Evolutionary conservation across 805 yeast genomes (phyloP), one percentile per base, ranked within the genome.

Genomic region (Nakazawaea siamensis): DNA sequence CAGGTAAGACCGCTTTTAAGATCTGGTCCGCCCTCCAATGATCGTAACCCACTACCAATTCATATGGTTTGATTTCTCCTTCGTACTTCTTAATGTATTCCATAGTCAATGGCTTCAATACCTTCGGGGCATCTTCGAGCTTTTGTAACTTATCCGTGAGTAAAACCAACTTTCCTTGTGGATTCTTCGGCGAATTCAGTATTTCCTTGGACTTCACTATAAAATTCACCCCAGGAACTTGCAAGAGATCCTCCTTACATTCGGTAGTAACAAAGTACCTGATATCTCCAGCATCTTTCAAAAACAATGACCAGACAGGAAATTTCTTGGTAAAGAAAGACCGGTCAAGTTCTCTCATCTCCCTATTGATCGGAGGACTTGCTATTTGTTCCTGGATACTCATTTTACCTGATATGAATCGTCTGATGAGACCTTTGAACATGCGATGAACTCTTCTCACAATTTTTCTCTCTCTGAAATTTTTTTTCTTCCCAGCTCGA

Each of bases 21-120:
- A 92, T 80, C 46, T 92, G 96, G 37, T 94, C 98, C 0, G 88
- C 68, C 45, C 76, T 76, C 97, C 97, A 92, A 55, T 74, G 84
- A 33, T 74, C 68, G 52, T 92, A 92, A 42, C 66, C 80, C 33
- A 92, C 56, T 0, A 49, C 52, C 38, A 85, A 61, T 3, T 57
- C 62, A 48, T 81, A 77, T 2, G 79, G 73, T 25, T 56, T 54
- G 10, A 81, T 51, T 4, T 53, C 50, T 1, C 76, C 70, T 0
- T 65, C 58, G 29, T 65, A 62, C 20, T 70, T 68, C 11, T 62
- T 46, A 2, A 88, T 55, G 38, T 66, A 66, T 10, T 56, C 55
- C 18, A 57, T 43, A 0, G 84, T 66, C 25, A 10, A 55, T 1
- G 56, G 43, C 0, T 77, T 55, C 11, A 82, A 40, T 6, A 60